A percentile compares a stretch with the other conserved stretches of the same genome.
phyloP scores from a whole-genome alignment of 371 early-diverging fungal genomes.

The Dichotomocladium elegans region DNA sequence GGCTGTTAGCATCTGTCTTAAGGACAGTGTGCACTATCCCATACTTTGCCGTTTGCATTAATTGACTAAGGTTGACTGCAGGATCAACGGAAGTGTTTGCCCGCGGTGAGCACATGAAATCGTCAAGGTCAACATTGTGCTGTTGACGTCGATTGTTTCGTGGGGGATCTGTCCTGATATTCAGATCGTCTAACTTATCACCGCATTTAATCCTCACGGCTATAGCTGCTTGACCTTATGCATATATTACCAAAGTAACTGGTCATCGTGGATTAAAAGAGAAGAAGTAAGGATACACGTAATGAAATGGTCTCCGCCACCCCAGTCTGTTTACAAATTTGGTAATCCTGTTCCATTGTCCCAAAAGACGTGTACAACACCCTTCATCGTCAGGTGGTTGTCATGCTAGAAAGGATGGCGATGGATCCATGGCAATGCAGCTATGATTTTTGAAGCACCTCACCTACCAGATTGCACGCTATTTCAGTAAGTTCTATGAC shows the following conservation, averaged over 20 bases:
- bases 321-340: no score
- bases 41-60: slow-evolving; percentile 39
- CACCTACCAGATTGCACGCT: no score
- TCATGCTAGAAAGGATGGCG: no score
- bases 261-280: neutral
- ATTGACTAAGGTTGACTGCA: slow-evolving; percentile 16
- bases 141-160: neutral
- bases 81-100: neutral
- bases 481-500: no score
- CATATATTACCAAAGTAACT: slow-evolving; percentile 2
- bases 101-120: neutral
- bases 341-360: no score
- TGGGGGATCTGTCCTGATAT: neutral
- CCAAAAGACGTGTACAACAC: no score
- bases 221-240: neutral
- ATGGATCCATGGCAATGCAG: no score
- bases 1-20: neutral
- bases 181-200: slow-evolving; percentile 6
- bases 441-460: no score
- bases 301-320: no score
- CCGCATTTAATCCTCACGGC: no score
- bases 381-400: no score
- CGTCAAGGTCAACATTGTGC: slow-evolving; percentile 3
- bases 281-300: no score
- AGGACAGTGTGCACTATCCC: neutral